Percentiles rank a stretch among this genome's conserved stretches.
Conservation (phyloP, 176 grass and related monocot species). For the Eleusine indica region DNA sequence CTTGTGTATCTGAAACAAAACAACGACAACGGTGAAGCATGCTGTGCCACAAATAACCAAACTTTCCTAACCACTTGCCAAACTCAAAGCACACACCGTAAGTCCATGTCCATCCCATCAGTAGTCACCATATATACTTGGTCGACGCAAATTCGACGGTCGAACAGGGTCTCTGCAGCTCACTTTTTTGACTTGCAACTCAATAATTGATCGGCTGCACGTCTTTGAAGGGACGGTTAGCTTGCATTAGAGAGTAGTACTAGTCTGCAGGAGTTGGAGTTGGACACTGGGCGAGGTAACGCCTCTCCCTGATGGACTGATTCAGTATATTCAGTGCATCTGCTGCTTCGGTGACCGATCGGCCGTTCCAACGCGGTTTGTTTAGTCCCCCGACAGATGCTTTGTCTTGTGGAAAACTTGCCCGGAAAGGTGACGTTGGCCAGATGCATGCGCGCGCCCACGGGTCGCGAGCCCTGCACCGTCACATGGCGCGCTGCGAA, state of each 20-base stretch:
- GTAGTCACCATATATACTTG: neutral
- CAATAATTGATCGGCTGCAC: neutral
- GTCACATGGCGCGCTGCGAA: neutral
- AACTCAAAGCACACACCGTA: neutral
- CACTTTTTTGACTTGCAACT: neutral
- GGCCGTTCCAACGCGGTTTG: neutral
- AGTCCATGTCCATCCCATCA: neutral
- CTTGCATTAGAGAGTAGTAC: neutral
- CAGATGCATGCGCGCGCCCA: neutral
- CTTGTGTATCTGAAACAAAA: neutral
- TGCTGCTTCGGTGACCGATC: slow-evolving; percentile 7
- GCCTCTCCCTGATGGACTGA: neutral
- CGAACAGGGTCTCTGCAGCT: neutral
- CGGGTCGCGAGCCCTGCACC: neutral
- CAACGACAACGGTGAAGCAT: slow-evolving; percentile 11
- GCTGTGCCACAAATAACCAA: neutral
- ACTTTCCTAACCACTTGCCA: neutral
- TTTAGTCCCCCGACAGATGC: slow-evolving; percentile 22
- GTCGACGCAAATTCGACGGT: neutral
- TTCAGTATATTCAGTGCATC: neutral
- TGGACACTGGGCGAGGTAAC: slow-evolving; percentile 25
- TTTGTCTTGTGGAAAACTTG: neutral
- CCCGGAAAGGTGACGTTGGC: neutral
- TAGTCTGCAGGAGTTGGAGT: neutral
- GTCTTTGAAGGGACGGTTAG: neutral